These are phyloP conservation scores for Claviceps fusiformis DNA, from an alignment of 2,329 filamentous ascomycete species.

Conservation along the genomic window DNA sequence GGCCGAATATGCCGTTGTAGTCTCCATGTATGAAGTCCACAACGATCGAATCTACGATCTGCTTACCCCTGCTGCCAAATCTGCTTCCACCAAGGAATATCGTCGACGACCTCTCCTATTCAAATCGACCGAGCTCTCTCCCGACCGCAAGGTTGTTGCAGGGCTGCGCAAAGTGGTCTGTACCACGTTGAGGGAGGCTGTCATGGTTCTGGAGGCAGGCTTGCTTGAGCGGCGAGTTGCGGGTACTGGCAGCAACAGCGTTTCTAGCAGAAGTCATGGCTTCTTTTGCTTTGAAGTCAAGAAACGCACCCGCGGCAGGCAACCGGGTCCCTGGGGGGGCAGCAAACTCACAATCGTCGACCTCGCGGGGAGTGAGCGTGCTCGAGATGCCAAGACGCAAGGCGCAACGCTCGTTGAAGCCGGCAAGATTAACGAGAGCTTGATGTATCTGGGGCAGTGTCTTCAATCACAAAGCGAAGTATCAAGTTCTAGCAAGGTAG, in stretches of 20 bases:
- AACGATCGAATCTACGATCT: conserved; percentile 97
- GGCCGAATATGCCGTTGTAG: conserved; percentile 72
- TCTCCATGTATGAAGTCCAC: conserved; percentile 99
- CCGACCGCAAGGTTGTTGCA: conserved; percentile 87
- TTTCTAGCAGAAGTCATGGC: conserved; percentile 82
- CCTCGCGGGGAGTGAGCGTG: conserved; percentile 84
- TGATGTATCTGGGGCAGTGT: conserved; percentile 97
- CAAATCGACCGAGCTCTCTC: conserved; percentile 78
- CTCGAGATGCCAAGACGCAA: conserved; percentile 84
- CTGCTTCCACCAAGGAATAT: conserved; percentile 51
- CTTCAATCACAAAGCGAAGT: conserved; percentile 86
- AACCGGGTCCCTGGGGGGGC: conserved; percentile 52
- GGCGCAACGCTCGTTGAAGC: conserved; percentile 88
- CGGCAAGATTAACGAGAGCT: conserved; percentile 93
- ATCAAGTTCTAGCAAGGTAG: conserved; percentile 59
- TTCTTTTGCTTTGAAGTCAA: conserved; percentile 95
- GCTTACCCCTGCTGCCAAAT: conserved; percentile 49
- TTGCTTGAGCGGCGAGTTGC: conserved; percentile 76
- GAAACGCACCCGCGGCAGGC: conserved; percentile 45
- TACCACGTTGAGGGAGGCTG: conserved; percentile 64
- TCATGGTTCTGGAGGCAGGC: conserved; percentile 82
- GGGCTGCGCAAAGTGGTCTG: conserved; percentile 86
- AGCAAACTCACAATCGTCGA: conserved; percentile 81
- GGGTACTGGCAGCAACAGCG: conserved; percentile 85
- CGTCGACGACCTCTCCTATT: conserved; percentile 75